Percentiles rank a stretch among this genome's conserved stretches.
Conservation (phyloP, 768 basidiomycete genomes). For the Auricularia sp. region DNA sequence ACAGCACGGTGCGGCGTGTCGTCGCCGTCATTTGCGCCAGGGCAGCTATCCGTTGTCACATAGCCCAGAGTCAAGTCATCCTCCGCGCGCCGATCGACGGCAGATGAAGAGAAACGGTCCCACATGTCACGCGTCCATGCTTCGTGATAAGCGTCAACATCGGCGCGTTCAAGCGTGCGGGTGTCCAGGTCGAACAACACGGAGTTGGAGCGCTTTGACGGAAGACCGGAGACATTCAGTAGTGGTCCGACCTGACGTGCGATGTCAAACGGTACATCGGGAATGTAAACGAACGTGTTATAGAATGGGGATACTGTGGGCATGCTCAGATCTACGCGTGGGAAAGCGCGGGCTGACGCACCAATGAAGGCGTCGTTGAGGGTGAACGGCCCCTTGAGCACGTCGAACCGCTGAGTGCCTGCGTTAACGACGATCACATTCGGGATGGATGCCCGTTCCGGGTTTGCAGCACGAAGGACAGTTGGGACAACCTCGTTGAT, state of each 20-base stretch:
- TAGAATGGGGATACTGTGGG: slow-evolving; percentile 48
- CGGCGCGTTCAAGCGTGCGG: neutral
- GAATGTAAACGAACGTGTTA: slow-evolving; percentile 56
- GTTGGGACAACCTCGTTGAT: slow-evolving; percentile 31
- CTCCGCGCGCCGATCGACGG: neutral
- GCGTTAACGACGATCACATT: slow-evolving; percentile 59
- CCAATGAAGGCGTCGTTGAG: slow-evolving; percentile 68
- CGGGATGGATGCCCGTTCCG: slow-evolving; percentile 37
- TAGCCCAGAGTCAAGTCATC: slow-evolving; percentile 48
- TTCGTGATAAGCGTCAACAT: neutral
- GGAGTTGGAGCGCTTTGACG: neutral
- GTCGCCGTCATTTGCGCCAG: slow-evolving; percentile 51
- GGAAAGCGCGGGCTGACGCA: neutral
- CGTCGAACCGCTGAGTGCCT: slow-evolving; percentile 54
- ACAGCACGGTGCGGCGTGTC: slow-evolving; percentile 57
- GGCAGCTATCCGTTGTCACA: slow-evolving; percentile 50
- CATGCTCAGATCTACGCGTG: neutral
- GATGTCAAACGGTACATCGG: slow-evolving; percentile 38
- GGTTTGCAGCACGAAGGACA: neutral
- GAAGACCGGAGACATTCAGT: slow-evolving; percentile 11
- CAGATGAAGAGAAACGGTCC: neutral
- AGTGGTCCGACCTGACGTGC: slow-evolving; percentile 41
- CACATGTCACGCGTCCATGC: neutral
- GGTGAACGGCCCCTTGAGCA: slow-evolving; percentile 56
- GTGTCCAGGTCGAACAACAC: neutral